Evolutionary conservation across 495 filamentous ascomycete species (phyloP).

Genomic region (Bombardia bombarda): DNA sequence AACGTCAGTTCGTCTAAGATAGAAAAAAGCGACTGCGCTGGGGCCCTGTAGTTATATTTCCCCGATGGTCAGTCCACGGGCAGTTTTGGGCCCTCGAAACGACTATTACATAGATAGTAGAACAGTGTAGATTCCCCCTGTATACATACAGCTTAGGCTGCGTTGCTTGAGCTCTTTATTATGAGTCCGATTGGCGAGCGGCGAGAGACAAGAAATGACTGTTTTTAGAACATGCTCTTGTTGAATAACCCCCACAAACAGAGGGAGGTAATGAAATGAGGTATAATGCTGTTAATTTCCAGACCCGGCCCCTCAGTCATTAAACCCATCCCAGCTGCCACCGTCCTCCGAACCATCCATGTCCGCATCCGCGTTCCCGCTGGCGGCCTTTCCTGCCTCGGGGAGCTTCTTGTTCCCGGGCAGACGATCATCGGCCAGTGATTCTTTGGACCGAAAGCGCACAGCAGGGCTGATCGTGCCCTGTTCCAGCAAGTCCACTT

Average conservation of each 20-base stretch:
- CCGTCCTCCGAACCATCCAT: conserved; percentile 6
- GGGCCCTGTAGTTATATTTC: too few relatives aligned
- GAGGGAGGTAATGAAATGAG: neutral
- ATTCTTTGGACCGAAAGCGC: conserved; percentile 60
- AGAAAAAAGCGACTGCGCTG: too few relatives aligned
- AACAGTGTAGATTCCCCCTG: neutral
- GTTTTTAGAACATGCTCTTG: too few relatives aligned
- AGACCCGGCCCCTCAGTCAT: conserved; percentile 32
- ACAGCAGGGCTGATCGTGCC: conserved; percentile 63
- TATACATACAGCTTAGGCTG: neutral
- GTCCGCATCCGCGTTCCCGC: conserved; percentile 34
- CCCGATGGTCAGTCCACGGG: too few relatives aligned
- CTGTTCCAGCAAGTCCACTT: conserved; percentile 33
- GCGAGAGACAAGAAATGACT: too few relatives aligned
- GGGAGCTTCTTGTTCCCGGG: conserved; percentile 35
- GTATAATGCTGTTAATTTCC: neutral
- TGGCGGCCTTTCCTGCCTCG: conserved; percentile 25
- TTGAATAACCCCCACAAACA: neutral
- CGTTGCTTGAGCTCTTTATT: too few relatives aligned
- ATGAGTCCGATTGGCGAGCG: too few relatives aligned
- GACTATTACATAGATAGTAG: neutral
- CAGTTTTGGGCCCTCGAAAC: too few relatives aligned
- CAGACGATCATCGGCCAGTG: conserved; percentile 68
- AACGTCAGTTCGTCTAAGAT: too few relatives aligned
- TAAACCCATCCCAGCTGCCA: conserved; percentile 70